These are phyloP conservation scores for Malassezia sp. DNA, from an alignment of 1,284 basidiomycete genomes.

Conservation along the genomic window DNA sequence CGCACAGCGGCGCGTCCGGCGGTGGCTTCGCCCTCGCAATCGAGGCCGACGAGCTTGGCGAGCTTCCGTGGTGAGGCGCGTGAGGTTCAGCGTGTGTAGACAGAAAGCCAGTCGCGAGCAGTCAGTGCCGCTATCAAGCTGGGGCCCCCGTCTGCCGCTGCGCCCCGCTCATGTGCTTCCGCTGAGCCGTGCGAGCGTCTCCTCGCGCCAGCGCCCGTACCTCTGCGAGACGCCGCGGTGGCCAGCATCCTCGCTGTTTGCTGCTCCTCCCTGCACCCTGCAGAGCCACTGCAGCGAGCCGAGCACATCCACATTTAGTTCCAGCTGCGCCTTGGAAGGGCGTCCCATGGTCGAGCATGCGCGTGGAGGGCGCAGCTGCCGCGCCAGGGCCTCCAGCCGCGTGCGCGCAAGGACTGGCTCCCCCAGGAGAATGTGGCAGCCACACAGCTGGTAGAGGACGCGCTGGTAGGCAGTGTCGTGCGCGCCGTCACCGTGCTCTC, in stretches of 20 bases:
- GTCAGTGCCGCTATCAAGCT: too few relatives aligned
- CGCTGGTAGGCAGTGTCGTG: too few relatives aligned
- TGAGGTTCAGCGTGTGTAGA: background rate
- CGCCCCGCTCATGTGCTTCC: too few relatives aligned
- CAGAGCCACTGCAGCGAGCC: slow-evolving; percentile 11
- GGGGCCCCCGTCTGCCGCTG: too few relatives aligned
- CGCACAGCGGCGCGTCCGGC: too few relatives aligned
- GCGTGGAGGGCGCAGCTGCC: slow-evolving; percentile 2
- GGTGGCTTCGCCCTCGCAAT: background rate
- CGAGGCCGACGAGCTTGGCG: slow-evolving; percentile 6
- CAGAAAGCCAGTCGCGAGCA: too few relatives aligned
- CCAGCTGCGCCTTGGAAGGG: background rate
- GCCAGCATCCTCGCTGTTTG: too few relatives aligned
- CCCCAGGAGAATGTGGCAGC: slow-evolving; percentile 3
- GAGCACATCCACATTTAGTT: slow-evolving; percentile 8
- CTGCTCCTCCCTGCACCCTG: background rate
- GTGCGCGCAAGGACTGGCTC: background rate
- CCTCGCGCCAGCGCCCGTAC: slow-evolving; percentile 6
- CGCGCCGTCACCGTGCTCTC: background rate
- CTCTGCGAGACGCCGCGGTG: slow-evolving; percentile 3
- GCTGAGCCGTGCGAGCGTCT: background rate
- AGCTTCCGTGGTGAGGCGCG: slow-evolving; percentile 9
- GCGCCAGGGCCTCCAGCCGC: slow-evolving; percentile 4
- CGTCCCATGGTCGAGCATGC: background rate
- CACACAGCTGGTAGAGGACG: slow-evolving; percentile 1